Evolutionary conservation across 2,329 filamentous ascomycete species (phyloP), one percentile per base, ranked within the genome.

Genomic region (Plectosphaerella cucumerina): DNA sequence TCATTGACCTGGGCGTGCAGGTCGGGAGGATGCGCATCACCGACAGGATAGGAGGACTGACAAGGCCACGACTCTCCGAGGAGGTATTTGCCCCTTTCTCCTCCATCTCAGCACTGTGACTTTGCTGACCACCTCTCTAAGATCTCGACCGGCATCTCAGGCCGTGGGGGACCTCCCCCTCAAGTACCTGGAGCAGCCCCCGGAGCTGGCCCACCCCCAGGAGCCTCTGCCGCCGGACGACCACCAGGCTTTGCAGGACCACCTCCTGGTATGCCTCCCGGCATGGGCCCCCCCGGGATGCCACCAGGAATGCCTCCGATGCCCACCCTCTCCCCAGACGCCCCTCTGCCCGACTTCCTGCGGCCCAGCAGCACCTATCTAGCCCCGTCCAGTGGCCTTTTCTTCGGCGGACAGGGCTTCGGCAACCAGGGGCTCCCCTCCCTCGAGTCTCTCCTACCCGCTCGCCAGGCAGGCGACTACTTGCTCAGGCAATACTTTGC

Each of bases 11-110:
- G 22, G 88, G 87, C 2, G 80, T 90, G 52, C 78, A 80, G 56
- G 75, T 91, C 53, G 87, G 87, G 1, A 86, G 81, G 63, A 80
- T 90, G 77, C 80, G 81, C 52, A 82, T 91, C 53, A 89, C 85
- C 3, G 87, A 91, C 61, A 77, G 87, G 35, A 82, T 91, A 56
- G 88, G 88, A 15, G 87, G 87, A 1, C 79, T 88, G 57, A 84
- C 87, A 42, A 75, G 87, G 44, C 87, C 87, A 3, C 82, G 84
- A 58, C 77, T 91, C 51, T 77, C 81, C 4, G 84, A 90, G 65
- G 87, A 90, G 73, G 82, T 88, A 71, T 56, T 71, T 51, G 39
- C 12, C 35, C 8, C n/a, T 31, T 31, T 11, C 12, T 31, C 4
- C 12, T 4, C 8, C 26, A 8, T 31, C 4, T 11, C 9, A 31